These are phyloP conservation scores for Sambucus nigra DNA, from an alignment of 129 eudicot genomes.

Conservation along the genomic window DNA sequence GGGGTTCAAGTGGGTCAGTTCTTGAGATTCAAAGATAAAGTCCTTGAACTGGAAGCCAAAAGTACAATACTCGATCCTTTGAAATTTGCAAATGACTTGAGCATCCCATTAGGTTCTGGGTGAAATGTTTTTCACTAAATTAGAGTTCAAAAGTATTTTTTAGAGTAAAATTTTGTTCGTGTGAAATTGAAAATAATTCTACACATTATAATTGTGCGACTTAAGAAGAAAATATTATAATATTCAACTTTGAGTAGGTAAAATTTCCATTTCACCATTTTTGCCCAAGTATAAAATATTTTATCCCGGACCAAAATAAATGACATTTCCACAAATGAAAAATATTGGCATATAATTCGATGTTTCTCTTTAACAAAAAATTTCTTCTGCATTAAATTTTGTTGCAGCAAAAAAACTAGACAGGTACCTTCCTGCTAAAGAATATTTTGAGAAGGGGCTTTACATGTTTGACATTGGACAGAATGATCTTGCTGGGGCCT, in stretches of 20 bases:
- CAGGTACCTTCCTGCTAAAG: constrained; percentile 63
- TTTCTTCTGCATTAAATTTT: constrained; percentile 1
- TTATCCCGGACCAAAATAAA: not conserved
- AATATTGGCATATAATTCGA: not conserved
- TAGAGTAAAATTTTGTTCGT: too few relatives aligned
- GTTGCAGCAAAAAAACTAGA: constrained; percentile 47
- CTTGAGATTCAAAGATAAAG: constrained; percentile 61
- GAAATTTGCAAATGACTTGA: too few relatives aligned
- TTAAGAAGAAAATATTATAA: too few relatives aligned
- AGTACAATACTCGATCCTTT: constrained; percentile 18
- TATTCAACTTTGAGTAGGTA: too few relatives aligned
- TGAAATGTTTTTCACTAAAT: not conserved
- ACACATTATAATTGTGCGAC: too few relatives aligned
- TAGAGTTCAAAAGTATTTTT: too few relatives aligned
- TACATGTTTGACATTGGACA: constrained; percentile 95
- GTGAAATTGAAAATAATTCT: too few relatives aligned
- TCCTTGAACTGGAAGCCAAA: constrained; percentile 42
- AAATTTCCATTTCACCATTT: too few relatives aligned
- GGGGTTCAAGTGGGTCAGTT: constrained; percentile 86
- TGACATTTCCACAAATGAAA: not conserved
- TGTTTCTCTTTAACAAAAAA: not conserved
- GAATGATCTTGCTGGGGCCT: constrained; percentile 79
- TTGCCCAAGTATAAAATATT: too few relatives aligned
- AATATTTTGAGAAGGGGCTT: constrained; percentile 58
- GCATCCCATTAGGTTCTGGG: too few relatives aligned